phyloP scores from a whole-genome alignment of 2,329 filamentous ascomycete species.

The Epichloe elymi region DNA sequence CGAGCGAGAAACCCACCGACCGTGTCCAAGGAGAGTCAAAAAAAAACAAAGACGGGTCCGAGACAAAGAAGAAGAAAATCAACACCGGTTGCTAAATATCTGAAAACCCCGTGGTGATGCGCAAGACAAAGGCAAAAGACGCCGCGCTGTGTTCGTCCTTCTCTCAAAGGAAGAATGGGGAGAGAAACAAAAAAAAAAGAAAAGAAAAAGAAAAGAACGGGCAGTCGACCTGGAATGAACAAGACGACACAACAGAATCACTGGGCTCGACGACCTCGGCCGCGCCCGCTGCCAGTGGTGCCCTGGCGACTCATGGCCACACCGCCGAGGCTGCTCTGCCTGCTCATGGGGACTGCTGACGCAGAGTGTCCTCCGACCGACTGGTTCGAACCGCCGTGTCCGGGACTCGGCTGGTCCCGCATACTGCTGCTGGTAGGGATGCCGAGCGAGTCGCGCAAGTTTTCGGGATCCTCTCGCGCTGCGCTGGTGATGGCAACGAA shows the following conservation, averaged over 20 bases:
- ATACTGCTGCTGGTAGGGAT: conserved; percentile 29
- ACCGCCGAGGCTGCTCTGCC: conserved; percentile 41
- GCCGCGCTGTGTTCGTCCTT: neutral
- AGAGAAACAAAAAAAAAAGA: neutral
- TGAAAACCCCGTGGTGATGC: too few species aligned
- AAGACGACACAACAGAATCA: neutral
- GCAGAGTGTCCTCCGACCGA: conserved; percentile 17
- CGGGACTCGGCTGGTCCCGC: conserved; percentile 27
- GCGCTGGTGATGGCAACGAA: conserved; percentile 35
- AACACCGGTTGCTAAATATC: too few species aligned
- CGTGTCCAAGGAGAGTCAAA: neutral
- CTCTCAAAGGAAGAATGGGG: neutral
- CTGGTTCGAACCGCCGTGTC: conserved; percentile 10
- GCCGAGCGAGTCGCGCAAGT: conserved; percentile 35
- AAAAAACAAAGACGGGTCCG: neutral
- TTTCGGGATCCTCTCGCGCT: conserved; percentile 34
- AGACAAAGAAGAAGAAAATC: neutral
- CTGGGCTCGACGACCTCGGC: conserved; percentile 26
- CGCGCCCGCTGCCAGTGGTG: conserved; percentile 35
- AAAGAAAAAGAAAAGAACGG: neutral
- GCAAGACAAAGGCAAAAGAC: neutral
- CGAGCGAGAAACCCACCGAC: neutral
- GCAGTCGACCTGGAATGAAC: neutral
- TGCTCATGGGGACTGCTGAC: conserved; percentile 36
- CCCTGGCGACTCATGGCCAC: conserved; percentile 44